These are phyloP conservation scores for Bathelium albidoporum DNA, from an alignment of 495 filamentous ascomycete genomes.

Conservation along the genomic window DNA sequence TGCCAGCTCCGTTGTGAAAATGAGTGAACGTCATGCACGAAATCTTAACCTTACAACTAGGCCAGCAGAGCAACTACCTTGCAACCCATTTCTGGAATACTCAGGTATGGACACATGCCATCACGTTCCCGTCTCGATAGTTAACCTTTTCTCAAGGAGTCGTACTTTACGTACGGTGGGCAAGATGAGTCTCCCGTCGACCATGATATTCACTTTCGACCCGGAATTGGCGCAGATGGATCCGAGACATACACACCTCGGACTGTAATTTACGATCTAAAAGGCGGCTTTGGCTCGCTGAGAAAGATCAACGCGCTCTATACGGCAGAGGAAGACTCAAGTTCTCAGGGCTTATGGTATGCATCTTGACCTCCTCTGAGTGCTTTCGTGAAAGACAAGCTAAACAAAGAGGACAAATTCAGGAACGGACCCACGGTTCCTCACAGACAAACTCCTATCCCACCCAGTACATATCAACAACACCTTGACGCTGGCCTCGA, in stretches of 20 bases:
- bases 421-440: slow-evolving; percentile 64
- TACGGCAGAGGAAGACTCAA: slow-evolving; percentile 45
- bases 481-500: slow-evolving; percentile 60
- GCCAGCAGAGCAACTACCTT: slow-evolving; percentile 84
- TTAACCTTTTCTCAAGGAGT: slow-evolving; percentile 54
- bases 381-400: no score
- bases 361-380: no score
- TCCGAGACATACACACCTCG: slow-evolving; percentile 87
- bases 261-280: slow-evolving; percentile 89
- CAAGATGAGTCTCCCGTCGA: slow-evolving; percentile 61
- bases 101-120: slow-evolving; percentile 43
- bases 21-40: slow-evolving; percentile 91
- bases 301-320: slow-evolving; percentile 84
- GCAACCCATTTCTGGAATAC: slow-evolving; percentile 99
- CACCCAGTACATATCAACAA: slow-evolving; percentile 61
- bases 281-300: slow-evolving; percentile 81
- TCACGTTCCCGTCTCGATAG: neutral
- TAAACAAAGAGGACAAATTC: neutral
- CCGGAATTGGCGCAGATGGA: slow-evolving; percentile 72
- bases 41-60: slow-evolving; percentile 87
- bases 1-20: no score
- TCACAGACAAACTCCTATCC: slow-evolving; percentile 55
- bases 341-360: slow-evolving; percentile 50
- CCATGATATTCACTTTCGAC: slow-evolving; percentile 86
- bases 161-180: slow-evolving; percentile 85